Evolutionary conservation across 257 asterid genomes (phyloP).

Genomic region (Ajuga chamaepitys): DNA sequence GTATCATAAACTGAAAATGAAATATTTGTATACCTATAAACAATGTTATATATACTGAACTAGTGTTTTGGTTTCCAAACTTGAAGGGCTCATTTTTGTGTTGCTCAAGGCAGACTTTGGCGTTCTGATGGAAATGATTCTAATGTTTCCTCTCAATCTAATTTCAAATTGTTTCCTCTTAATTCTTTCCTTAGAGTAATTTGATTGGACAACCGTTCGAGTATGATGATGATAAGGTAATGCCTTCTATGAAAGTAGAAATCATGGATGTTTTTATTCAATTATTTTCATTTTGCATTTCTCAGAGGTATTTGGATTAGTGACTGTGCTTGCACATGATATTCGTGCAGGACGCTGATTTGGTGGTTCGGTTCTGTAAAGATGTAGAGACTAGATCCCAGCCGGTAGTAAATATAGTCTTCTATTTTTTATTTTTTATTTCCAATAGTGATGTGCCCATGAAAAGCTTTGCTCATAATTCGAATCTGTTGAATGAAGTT

Average conservation of each 20-base stretch:
- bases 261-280: not conserved
- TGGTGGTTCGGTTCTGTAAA: slow-evolving; percentile 82
- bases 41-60: not conserved
- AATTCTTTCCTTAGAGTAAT: slow-evolving; percentile 47
- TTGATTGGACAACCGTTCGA: slow-evolving; percentile 70
- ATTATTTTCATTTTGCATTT: not conserved
- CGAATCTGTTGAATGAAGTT: not conserved
- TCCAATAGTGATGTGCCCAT: not conserved
- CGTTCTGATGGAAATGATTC: not conserved
- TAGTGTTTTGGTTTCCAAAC: not conserved
- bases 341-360: slow-evolving; percentile 56
- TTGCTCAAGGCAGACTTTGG: not conserved
- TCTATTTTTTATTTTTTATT: slow-evolving; percentile 9
- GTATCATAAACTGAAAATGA: not conserved
- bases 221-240: slow-evolving; percentile 79
- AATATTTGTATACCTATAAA: not conserved
- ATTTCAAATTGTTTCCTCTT: slow-evolving; percentile 33
- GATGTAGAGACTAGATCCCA: slow-evolving; percentile 84
- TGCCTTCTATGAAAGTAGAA: slow-evolving; percentile 1
- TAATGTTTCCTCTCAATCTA: not conserved
- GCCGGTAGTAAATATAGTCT: slow-evolving; percentile 32
- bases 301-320: not conserved
- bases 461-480: not conserved
- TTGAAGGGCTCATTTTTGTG: not conserved
- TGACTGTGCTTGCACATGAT: slow-evolving; percentile 8